Base-by-base conservation (phyloP, 164 flowering plant genomes). In the Piper longum region DNA sequence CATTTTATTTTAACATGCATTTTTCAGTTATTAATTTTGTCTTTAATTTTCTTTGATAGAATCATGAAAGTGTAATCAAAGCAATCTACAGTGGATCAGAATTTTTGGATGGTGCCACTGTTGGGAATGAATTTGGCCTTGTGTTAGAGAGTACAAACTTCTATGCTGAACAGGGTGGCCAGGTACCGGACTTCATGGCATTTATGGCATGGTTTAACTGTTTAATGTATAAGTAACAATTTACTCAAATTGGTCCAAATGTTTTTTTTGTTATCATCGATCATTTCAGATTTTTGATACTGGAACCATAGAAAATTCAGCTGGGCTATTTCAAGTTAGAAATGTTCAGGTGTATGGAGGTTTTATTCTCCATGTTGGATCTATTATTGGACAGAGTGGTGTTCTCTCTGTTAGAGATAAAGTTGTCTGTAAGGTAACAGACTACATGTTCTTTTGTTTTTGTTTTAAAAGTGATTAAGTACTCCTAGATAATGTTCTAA, bases 101-200 rank as follows among this genome's bases (percentile, higher is more conserved):
- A 48, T 91, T 81, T 70, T n/a, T 84, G 73, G 86, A 83, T 64
- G 76, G 73, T 76, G 77, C 71, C 59, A 61, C 58, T 54, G 70
- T 76, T 72, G 82, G 79, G 52, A 73, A 64, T 65, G 93, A 89
- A 75, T 83, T 85, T 77, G 98, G 96, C 66, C 61, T 95, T 58
- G 72, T 95, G 67, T 72, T 91, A 62, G 90, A 81, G 59, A 79
- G 77, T 51, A 85, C 98, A 9, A 85, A 84, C 69, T 95, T 91
- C 77, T 95, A 95, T 81, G 96, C 95, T 75, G 98, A 95, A 77
- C 98, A 95, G 85, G 98, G 98, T 85, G 98, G 98, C 67, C 98
- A 90, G 99, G 99, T 95, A 80, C 65, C 45, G 56, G 17, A 48
- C 52, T 48, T 48, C 14, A 48, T 48, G 8, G 14, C 14, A 48